Evolutionary conservation across 805 yeast genomes (phyloP), one percentile per base, ranked within the genome.

Genomic region (Schizosaccharomyces japonicus): DNA sequence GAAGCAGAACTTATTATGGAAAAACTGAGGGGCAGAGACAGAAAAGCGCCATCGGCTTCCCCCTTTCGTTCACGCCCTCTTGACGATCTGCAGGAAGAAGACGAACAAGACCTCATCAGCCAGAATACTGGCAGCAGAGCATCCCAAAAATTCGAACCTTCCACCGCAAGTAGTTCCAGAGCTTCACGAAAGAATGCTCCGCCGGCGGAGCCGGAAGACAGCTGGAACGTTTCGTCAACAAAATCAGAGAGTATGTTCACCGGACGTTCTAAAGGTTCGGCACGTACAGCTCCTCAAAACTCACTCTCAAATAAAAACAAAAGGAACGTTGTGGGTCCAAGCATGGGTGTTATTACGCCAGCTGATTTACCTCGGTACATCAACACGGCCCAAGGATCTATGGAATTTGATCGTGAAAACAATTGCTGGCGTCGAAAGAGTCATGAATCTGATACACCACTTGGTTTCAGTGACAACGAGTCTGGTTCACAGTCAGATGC

Each of bases 371-470:
- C 42, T 10, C 27, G 23, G 5, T 25, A 27, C 42, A 36, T 36
- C 25, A 8, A 36, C 3, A 36, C 52, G 11, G 45, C 44, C 13
- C 42, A 48, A 17, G 56, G 56, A 13, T 52, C 54, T 5, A 53
- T 55, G 57, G 54, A 47, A 21, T 55, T 28, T 48, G 59, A 57
- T 39, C 40, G 47, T 4, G 44, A 49, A 19, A 47, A 51, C 26
- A 47, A 47, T 34, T 44, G 50, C 13, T 57, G 60, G 60, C 42
- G 42, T 6, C 25, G 42, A 15, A 17, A 21, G 5, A 30, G 47
- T 48, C 31, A 26, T 44, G 39, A 48, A 7, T 28, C 31, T 28
- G 39, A 45, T 44, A 10, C 45, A 13, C 45, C 45, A 8, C 15
- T 40, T 3, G 47, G 40, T 17, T 29, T 45, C n/a, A 27, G 27